Percentiles rank a stretch among this genome's conserved stretches.
Evolutionary conservation across 768 basidiomycete species (phyloP).

Genomic region (Serendipita sp.): DNA sequence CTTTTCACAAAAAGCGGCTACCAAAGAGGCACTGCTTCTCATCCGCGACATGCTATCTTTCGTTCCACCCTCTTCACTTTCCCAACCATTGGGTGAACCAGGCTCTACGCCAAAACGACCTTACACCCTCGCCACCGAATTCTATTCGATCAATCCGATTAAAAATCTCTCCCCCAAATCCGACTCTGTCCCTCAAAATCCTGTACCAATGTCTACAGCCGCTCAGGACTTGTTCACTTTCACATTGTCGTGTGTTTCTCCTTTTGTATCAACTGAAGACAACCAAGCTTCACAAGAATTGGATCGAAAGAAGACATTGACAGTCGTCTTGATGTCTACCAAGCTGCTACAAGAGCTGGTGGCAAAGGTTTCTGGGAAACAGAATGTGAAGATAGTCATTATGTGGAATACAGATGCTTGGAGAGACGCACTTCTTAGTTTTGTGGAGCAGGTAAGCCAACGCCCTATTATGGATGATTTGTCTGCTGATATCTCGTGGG

Average conservation of each 20-base stretch:
- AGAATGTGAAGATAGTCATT: constrained; percentile 22
- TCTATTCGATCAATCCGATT: constrained; percentile 33
- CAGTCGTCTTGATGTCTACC: neutral
- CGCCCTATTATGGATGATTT: neutral
- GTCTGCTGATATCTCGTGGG: too few species aligned
- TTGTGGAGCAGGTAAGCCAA: constrained; percentile 35
- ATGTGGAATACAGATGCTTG: constrained; percentile 51
- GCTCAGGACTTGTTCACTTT: neutral
- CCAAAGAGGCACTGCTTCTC: constrained; percentile 22
- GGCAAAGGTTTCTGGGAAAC: constrained; percentile 23
- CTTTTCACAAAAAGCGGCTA: neutral
- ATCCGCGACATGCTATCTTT: constrained; percentile 37
- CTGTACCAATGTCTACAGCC: neutral
- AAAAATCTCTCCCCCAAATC: neutral
- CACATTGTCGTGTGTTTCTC: neutral
- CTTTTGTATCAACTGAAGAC: neutral
- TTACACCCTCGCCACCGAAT: constrained; percentile 41
- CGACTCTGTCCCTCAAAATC: neutral
- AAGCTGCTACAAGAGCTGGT: constrained; percentile 35
- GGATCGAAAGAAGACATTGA: neutral
- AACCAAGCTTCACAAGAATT: neutral
- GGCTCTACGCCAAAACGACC: constrained; percentile 27
- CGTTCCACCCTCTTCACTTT: constrained; percentile 33
- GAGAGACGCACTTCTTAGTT: constrained; percentile 38
- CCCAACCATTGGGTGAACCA: constrained; percentile 31